Evolutionary conservation across 768 basidiomycete genomes (phyloP), one percentile per base, ranked within the genome.

Genomic region (Asterophora parasitica): DNA sequence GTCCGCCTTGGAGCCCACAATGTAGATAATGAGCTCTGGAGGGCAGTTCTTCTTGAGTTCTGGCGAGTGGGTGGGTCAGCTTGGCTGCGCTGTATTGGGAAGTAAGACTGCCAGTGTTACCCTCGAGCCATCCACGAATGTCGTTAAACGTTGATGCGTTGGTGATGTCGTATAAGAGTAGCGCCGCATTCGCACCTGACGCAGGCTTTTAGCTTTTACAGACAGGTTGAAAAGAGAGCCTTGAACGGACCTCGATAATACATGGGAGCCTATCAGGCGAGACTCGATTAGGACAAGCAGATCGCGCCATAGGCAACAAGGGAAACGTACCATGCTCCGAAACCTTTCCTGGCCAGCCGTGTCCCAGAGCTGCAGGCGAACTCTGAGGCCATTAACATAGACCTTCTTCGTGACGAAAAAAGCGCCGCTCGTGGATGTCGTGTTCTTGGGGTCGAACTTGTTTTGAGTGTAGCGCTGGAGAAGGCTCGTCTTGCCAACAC

Each of bases 381-480:
- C 91, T 64, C 87, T 88, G 60, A 88, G 74, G 47, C 88, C 90
- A 55, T 92, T 82, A 54, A 94, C 76, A 63, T 79, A 76, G 42
- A 91, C 83, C 71, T 93, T 93, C 78, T 95, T 94, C 46, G 90
- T 88, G 50, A 93, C 86, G 69, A 96, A 92, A 68, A 90, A 88
- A 50, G 92, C 92, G 55, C 92, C 92, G 61, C 90, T 89, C 49
- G 93, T 94, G 28, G 91, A 88, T 33, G 88, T 88, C 46, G 86
- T 86, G 65, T 88, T 87, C 74, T 86, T 83, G 46, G 86, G 85
- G 71, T 86, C 83, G 71, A 92, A 95, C 67, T 78, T 87, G 73
- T 91, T 83, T 68, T 92, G 87, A 55, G 89, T 91, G 69, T 92
- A 94, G 46, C 93, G 81, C 62, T 88, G 82, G 49, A 95, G 77